phyloP scores from a whole-genome alignment of 2,329 filamentous ascomycete genomes.

The Calonectria pseudoreteaudii region DNA sequence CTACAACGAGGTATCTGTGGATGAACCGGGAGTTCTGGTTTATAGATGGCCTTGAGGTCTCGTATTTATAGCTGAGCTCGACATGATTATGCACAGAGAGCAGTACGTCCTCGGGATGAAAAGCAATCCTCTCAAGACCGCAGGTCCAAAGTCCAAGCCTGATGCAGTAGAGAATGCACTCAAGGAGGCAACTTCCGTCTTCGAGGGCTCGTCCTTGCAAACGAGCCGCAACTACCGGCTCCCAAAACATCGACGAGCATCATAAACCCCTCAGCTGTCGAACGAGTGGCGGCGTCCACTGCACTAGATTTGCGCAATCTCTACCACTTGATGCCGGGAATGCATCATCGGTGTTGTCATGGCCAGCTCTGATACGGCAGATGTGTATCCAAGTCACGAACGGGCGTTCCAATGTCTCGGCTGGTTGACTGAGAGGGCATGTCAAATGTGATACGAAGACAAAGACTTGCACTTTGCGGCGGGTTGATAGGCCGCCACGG shows the following conservation, averaged over 20 bases:
- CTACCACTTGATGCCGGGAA: not conserved
- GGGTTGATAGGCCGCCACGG: slow-evolving; percentile 12
- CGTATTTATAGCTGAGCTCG: slow-evolving; percentile 16
- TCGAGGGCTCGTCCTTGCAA: slow-evolving; percentile 56
- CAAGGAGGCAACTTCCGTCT: slow-evolving; percentile 71
- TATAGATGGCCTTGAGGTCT: not conserved
- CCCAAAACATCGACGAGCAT: slow-evolving; percentile 21
- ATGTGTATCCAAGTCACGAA: slow-evolving; percentile 4
- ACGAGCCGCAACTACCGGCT: slow-evolving; percentile 59
- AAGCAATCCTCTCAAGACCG: slow-evolving; percentile 14
- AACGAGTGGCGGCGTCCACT: slow-evolving; percentile 15
- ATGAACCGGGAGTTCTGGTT: not conserved
- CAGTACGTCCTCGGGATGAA: not conserved
- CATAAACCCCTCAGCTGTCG: slow-evolving; percentile 28
- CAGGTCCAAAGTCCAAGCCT: slow-evolving; percentile 54
- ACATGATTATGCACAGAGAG: not conserved
- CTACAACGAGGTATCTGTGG: slow-evolving; percentile 65
- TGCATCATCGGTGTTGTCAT: slow-evolving; percentile 38
- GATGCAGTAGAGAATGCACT: slow-evolving; percentile 68
- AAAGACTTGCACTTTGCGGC: not conserved
- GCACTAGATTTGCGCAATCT: slow-evolving; percentile 3
- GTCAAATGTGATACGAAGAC: slow-evolving; percentile 12
- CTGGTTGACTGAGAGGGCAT: slow-evolving; percentile 4
- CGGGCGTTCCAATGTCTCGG: slow-evolving; percentile 40
- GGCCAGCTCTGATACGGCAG: slow-evolving; percentile 22